Evolutionary conservation across 2,329 filamentous ascomycete species (phyloP), one percentile per base, ranked within the genome.

Genomic region (Exophiala sp.): DNA sequence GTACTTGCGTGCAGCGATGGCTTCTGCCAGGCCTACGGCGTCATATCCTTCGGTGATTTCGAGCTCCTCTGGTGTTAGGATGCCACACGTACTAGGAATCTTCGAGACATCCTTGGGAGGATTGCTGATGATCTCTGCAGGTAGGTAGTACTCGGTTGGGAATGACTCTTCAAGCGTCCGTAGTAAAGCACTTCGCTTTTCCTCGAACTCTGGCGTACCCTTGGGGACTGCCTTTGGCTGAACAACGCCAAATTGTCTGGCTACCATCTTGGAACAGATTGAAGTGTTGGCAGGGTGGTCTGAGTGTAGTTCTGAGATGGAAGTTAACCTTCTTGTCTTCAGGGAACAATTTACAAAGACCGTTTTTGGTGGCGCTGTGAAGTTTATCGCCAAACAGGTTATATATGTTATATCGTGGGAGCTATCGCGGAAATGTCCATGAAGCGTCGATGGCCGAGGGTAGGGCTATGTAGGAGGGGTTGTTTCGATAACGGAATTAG

Each of bases 41-140:
- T 79, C 75, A 46, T 74, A 73, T n/a, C 67, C 64, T 33, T 78
- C 74, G 0, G 78, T 80, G 44, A 80, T 80, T 3, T 67, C 65
- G 8, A 78, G 56, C 59, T 80, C 77, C 33, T 68, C 60, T 0
- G 66, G 21, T 0, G 71, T 70, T n/a, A 80, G 61, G 14, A 80
- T 64, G 7, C 76, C 76, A 45, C 72, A 76, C 36, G 69, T 70
- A 11, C 73, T 70, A 3, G 80, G 79, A 10, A 83, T 68, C 12
- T 75, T 69, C 39, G 78, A 71, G 33, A 80, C 70, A 51, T 72
- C 54, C 10, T 36, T 35, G 32, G 57, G 69, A 29, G 53, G 56
- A n/a, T 49, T 54, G 32, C 46, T 24, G 45, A 52, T 34, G 11
- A 56, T 35, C 47, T 67, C 48, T 52, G 59, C 62, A n/a, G 40